A percentile compares a stretch with the other conserved stretches of the same genome.
Evolutionary conservation across 345 rosid genomes (phyloP).

Genomic region (Excoecaria agallocha): DNA sequence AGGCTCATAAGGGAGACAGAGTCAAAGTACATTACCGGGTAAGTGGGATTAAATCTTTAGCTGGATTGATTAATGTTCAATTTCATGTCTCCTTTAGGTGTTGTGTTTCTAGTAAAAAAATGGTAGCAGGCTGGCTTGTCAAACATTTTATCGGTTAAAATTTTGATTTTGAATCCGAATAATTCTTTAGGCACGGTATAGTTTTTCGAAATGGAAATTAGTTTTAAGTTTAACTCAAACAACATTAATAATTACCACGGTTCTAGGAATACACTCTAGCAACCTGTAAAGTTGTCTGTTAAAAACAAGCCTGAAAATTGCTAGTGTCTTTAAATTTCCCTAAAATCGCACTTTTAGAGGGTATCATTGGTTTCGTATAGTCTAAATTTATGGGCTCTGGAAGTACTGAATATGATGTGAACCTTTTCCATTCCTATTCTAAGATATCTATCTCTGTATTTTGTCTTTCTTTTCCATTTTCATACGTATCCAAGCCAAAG

Average conservation of each 20-base stretch:
- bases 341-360: background rate
- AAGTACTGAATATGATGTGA: no score
- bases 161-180: background rate
- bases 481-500: background rate
- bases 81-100: background rate
- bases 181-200: background rate
- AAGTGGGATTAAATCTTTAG: conserved; percentile 27
- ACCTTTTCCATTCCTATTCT: background rate
- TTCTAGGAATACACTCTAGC: background rate
- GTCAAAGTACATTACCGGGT: conserved; percentile 90
- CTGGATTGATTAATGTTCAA: background rate
- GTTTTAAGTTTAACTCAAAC: background rate
- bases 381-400: background rate
- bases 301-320: background rate
- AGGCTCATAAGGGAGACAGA: conserved; percentile 91
- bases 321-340: background rate
- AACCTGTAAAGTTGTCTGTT: background rate
- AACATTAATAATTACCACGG: background rate
- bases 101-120: background rate
- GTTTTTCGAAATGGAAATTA: background rate
- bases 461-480: background rate
- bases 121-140: background rate
- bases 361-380: background rate
- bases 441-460: background rate
- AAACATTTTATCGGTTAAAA: background rate